Conservation (phyloP, 495 filamentous ascomycete species). For the Xylaria bambusicola region DNA sequence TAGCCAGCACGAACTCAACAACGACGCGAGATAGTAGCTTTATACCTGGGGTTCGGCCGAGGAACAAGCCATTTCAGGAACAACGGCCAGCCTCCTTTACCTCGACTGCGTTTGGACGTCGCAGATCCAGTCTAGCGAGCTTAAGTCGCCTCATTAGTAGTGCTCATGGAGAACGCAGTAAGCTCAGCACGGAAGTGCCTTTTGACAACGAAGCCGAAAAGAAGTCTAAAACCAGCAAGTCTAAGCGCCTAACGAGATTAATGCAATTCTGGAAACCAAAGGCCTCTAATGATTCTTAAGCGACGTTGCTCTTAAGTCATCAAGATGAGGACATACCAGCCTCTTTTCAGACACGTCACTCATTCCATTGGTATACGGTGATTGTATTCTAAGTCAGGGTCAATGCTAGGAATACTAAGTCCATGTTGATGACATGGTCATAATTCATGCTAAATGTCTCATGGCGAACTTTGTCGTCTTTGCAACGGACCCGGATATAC, state of each 20-base stretch:
- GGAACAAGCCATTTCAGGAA: slow-evolving; percentile 50
- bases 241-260: slow-evolving; percentile 73
- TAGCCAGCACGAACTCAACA: slow-evolving; percentile 84
- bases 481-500: too few species aligned
- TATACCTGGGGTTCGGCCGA: slow-evolving; percentile 32
- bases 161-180: slow-evolving; percentile 76
- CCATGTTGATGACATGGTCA: too few species aligned
- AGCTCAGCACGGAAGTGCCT: slow-evolving; percentile 70
- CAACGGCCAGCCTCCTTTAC: slow-evolving; percentile 70
- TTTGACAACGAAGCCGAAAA: slow-evolving; percentile 60
- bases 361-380: too few species aligned
- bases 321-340: background rate
- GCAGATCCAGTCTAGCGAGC: slow-evolving; percentile 82
- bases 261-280: slow-evolving; percentile 81
- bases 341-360: background rate
- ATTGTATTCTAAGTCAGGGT: too few species aligned
- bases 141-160: slow-evolving; percentile 80
- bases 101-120: slow-evolving; percentile 65
- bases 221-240: slow-evolving; percentile 65
- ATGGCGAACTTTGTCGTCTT: background rate
- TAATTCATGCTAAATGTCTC: too few species aligned
- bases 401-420: too few species aligned
- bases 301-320: background rate
- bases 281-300: slow-evolving; percentile 29
- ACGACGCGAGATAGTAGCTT: slow-evolving; percentile 67